Percentiles rank a stretch among this genome's conserved stretches.
Conservation (phyloP, 2,329 filamentous ascomycete genomes). For the Ceratocystis harringtonii region DNA sequence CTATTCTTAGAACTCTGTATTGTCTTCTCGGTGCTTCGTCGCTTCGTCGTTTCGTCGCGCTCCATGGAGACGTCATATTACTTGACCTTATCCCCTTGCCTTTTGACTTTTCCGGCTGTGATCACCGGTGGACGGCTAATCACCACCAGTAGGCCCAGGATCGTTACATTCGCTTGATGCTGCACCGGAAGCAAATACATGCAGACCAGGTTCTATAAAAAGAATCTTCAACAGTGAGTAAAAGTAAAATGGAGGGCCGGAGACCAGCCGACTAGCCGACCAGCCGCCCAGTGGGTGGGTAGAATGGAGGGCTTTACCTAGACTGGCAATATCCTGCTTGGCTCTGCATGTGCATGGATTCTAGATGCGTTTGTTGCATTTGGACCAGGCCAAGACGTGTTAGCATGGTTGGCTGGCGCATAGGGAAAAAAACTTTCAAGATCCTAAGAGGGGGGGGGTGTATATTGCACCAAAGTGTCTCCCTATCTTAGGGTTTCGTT, state of each 20-base stretch:
- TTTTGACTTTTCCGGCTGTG: too few relatives aligned
- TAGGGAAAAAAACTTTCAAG: too few relatives aligned
- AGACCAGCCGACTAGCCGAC: background rate
- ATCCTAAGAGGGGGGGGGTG: background rate
- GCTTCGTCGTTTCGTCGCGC: too few relatives aligned
- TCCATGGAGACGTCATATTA: too few relatives aligned
- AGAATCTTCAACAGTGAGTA: background rate
- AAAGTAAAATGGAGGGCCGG: background rate
- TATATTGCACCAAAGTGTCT: background rate
- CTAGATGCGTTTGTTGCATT: background rate
- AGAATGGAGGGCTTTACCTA: background rate
- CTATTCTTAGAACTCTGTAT: too few relatives aligned
- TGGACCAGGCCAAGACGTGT: background rate
- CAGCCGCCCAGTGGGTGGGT: background rate
- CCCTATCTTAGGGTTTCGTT: too few relatives aligned
- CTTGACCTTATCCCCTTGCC: too few relatives aligned
- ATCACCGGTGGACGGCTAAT: too few relatives aligned
- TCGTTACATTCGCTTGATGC: background rate
- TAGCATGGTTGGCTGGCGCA: background rate
- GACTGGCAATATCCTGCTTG: background rate
- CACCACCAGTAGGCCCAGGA: too few relatives aligned
- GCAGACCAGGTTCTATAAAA: background rate
- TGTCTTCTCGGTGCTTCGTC: too few relatives aligned
- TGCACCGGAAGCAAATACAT: background rate
- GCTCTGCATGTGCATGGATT: background rate